Percentiles rank a stretch among this genome's conserved stretches.
phyloP scores from a whole-genome alignment of 345 rosid genomes.

The Excoecaria cochinchinensis region DNA sequence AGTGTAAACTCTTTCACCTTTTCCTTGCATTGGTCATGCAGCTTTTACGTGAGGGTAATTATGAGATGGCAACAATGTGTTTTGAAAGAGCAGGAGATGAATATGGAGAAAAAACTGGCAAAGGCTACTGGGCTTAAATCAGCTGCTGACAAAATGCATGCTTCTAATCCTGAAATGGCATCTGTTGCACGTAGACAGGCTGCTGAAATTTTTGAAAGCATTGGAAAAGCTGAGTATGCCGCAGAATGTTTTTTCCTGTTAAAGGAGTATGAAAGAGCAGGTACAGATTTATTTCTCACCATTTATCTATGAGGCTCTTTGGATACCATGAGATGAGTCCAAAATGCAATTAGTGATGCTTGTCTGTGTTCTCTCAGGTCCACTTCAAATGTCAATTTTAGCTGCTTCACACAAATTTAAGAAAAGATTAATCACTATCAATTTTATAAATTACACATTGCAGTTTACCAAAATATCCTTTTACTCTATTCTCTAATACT shows the following conservation, averaged over 20 bases:
- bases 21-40: constrained; percentile 18
- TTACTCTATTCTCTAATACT: no score
- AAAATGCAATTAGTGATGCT: no score
- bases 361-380: no score
- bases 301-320: not conserved
- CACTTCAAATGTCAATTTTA: no score
- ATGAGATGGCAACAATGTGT: constrained; percentile 46
- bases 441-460: no score
- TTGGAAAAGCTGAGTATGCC: constrained; percentile 45
- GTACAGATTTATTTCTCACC: constrained; percentile 32
- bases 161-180: constrained; percentile 39
- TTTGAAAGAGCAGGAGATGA: constrained; percentile 45
- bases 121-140: constrained; percentile 46
- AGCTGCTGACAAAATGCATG: constrained; percentile 36
- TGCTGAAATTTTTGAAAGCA: constrained; percentile 44
- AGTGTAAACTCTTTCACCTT: not conserved
- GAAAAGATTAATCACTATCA: no score
- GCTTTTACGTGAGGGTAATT: constrained; percentile 42
- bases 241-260: constrained; percentile 43
- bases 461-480: no score
- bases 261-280: constrained; percentile 45
- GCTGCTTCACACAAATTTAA: no score
- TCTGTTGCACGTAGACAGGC: constrained; percentile 39
- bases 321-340: no score
- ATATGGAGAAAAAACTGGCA: constrained; percentile 40